Evolutionary conservation across 441 rosid genomes (phyloP), one percentile per base, ranked within the genome.

Genomic region (Gossypium laxum): DNA sequence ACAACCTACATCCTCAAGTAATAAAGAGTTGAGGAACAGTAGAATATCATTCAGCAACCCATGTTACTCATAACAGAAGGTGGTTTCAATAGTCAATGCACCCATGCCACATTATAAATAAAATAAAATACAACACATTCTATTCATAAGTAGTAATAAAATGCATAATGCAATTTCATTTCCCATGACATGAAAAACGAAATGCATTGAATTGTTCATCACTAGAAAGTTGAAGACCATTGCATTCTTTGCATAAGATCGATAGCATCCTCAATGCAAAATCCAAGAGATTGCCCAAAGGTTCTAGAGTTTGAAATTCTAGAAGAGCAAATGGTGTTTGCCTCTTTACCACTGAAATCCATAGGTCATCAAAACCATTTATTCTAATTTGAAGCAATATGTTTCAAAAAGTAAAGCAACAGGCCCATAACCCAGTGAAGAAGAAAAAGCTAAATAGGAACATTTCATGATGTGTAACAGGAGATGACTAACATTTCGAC

Each of bases 301-400:
- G 77, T 60, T n/a, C 85, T 77, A 50, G 80, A 81, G 59, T 77
- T 85, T 62, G 87, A 60, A 73, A 82, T 79, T 80, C 71, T 78
- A 41, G 79, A 71, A 77, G 84, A 56, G 47, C 66, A 82, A 67
- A 64, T 24, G 63, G 64, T 21, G 69, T 77, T 80, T 81, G 79
- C 82, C 74, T 83, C 89, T 21, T 72, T 67, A 56, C 77, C 86
- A 70, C 86, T 87, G 85, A 74, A 80, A 82, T 55, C 69, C 76
- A 78, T 51, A 30, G 5, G 50, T 47, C 58, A 80, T 56, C 30
- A 72, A 30, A 59, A 67, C 17, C 56, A 67, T 66, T 17, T 78
- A 62, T 51, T 67, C 26, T 47, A 64, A 21, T 30, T 34, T 18
- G 2, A 24, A 50, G 24, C 62, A 55, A 68, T 48, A 47, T 15